Evolutionary conservation across 2,329 filamentous ascomycete species (phyloP), one percentile per base, ranked within the genome.

Genomic region (Ciborinia camelliae): DNA sequence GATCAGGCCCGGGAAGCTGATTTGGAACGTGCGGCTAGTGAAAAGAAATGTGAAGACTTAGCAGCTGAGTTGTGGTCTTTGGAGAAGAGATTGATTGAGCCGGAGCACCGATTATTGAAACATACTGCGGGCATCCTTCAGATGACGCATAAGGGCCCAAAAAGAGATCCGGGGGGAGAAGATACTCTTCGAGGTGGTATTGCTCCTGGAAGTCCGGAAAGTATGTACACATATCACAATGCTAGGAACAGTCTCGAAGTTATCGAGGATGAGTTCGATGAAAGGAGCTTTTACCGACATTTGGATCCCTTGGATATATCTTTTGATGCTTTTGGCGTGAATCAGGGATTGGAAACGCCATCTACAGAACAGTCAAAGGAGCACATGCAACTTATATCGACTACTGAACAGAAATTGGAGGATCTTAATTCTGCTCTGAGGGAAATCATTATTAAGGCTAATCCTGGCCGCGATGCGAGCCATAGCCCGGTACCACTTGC

Each of bases 81-180:
- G 64, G 91, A 97, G 77, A 90, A 90, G 76, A 81, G 90, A 69
- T 80, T 89, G 66, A 87, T 92, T 79, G 84, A 89, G 65, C 84
- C 91, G 10, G 90, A 96, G 72, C 85, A 85, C 71, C 86, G 87
- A 67, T 79, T 99, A 52, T 80, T 98, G 59, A 88, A 94, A 75
- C 95, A 99, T 75, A 98, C 94, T 0, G 93, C 95, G 18, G 94
- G 91, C 52, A 91, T 99, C 47, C 80, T 99, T 62, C 92, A 97
- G 74, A 84, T 96, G 76, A 96, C 93, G 10, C 93, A 98, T 77
- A 90, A 89, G 71, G 86, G 85, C 0, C 81, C 89, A n/a, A 81
- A 82, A 69, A 79, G 82, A 70, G 79, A 79, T 62, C 72, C 78
- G 4, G 76, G 79, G 2, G 77, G 76, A 41, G 75, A 76, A 0